Percentiles rank a stretch among this genome's conserved stretches.
phyloP scores from a whole-genome alignment of 352 stramenopile species.

The Aphanomyces euteiches region DNA sequence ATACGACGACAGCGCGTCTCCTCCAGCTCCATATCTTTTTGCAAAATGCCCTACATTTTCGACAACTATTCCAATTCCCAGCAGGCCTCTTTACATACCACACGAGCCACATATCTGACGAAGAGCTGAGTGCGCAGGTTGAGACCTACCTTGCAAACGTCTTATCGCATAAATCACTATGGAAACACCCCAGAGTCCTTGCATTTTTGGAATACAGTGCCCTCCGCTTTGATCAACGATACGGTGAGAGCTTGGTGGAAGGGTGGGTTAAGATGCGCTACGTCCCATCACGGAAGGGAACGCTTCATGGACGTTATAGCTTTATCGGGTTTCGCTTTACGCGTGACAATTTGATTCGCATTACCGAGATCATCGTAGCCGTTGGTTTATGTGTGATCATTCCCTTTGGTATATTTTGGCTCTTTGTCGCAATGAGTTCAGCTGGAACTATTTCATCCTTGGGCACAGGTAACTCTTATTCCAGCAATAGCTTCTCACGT shows the following conservation, averaged over 20 bases:
- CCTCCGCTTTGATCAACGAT: constrained; percentile 13
- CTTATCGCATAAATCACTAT: constrained; percentile 4
- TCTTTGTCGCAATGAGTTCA: not conserved
- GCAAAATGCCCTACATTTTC: constrained; percentile 18
- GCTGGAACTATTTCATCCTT: too few species aligned
- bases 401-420: constrained; percentile 4
- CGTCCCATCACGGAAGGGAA: constrained; percentile 27
- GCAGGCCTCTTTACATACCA: constrained; percentile 20
- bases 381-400: constrained; percentile 22
- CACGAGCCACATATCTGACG: not conserved
- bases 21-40: constrained; percentile 19
- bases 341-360: constrained; percentile 28
- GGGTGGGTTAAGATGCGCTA: constrained; percentile 31
- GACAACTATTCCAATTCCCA: constrained; percentile 25
- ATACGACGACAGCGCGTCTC: constrained; percentile 18
- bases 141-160: not conserved
- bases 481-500: not conserved
- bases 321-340: constrained; percentile 30
- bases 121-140: not conserved
- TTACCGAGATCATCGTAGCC: constrained; percentile 8
- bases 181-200: constrained; percentile 18
- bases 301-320: constrained; percentile 25
- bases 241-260: constrained; percentile 17
- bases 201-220: constrained; percentile 24
- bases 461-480: not conserved